These are phyloP conservation scores for Acmispon strigosus DNA, from an alignment of 306 rosid species.

Conservation along the genomic window DNA sequence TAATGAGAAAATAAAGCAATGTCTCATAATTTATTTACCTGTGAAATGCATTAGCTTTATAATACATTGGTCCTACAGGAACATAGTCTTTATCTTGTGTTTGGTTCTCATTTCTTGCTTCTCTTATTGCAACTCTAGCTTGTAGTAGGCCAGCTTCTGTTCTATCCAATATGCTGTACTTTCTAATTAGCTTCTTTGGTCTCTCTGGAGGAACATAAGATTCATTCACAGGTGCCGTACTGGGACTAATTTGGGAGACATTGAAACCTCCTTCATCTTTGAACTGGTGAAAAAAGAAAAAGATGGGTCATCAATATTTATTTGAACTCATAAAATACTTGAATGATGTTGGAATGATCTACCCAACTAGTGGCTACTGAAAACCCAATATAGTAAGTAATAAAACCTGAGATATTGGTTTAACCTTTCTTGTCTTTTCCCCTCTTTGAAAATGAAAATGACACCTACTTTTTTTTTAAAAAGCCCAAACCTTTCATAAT, in stretches of 20 bases:
- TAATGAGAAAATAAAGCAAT: background rate
- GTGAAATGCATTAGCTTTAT: slow-evolving; percentile 74
- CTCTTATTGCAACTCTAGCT: slow-evolving; percentile 71
- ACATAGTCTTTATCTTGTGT: slow-evolving; percentile 49
- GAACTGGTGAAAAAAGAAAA: slow-evolving; percentile 9
- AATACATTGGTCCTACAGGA: slow-evolving; percentile 81
- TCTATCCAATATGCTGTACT: slow-evolving; percentile 38
- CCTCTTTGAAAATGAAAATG: background rate
- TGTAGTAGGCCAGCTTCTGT: slow-evolving; percentile 56
- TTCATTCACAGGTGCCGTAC: slow-evolving; percentile 22
- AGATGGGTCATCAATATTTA: background rate
- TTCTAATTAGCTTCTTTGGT: slow-evolving; percentile 24
- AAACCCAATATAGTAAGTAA: background rate
- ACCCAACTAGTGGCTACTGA: background rate
- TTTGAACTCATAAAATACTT: background rate
- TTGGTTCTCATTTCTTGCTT: slow-evolving; percentile 48
- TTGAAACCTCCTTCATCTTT: slow-evolving; percentile 20
- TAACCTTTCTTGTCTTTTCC: background rate
- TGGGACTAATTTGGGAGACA: slow-evolving; percentile 1
- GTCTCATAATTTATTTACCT: slow-evolving; percentile 35
- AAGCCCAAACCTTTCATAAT: background rate
- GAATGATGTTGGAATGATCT: background rate
- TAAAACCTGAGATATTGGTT: background rate
- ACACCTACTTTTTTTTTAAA: background rate
- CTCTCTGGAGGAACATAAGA: slow-evolving; percentile 22